These are phyloP conservation scores for Pseudohyphozyma bogoriensis DNA, from an alignment of 768 basidiomycete species.

Conservation along the genomic window DNA sequence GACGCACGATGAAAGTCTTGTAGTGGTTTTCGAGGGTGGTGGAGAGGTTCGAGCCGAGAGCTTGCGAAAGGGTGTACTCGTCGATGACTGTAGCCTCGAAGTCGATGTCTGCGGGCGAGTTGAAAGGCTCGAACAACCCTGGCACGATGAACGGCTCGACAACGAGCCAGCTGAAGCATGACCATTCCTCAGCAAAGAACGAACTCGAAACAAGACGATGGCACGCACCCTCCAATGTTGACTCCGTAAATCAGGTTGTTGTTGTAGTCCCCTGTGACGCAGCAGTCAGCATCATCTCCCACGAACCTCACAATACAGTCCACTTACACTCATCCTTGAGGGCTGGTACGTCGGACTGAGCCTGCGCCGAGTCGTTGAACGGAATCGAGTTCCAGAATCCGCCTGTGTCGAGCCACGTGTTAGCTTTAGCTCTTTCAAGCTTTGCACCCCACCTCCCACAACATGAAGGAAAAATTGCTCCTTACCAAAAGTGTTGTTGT, in stretches of 20 bases:
- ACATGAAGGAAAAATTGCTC: neutral
- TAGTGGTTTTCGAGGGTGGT: slow-evolving; percentile 76
- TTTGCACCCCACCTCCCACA: neutral
- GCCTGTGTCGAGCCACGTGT: slow-evolving; percentile 36
- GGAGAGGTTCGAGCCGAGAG: slow-evolving; percentile 58
- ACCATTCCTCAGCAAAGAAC: neutral
- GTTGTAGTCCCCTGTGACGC: slow-evolving; percentile 37
- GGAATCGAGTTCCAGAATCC: slow-evolving; percentile 83
- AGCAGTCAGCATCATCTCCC: slow-evolving; percentile 54
- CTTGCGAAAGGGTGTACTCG: slow-evolving; percentile 69
- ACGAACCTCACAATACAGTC: neutral
- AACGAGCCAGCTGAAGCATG: slow-evolving; percentile 66
- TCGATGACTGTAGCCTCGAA: slow-evolving; percentile 53
- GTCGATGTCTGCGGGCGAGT: slow-evolving; percentile 27
- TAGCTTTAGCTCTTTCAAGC: neutral
- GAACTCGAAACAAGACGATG: neutral
- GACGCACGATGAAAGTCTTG: slow-evolving; percentile 62
- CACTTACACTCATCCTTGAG: slow-evolving; percentile 71
- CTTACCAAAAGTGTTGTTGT: slow-evolving; percentile 58
- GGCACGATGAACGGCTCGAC: slow-evolving; percentile 62
- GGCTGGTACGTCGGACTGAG: slow-evolving; percentile 73
- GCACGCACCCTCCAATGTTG: slow-evolving; percentile 30
- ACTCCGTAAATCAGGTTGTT: slow-evolving; percentile 28
- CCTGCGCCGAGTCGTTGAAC: slow-evolving; percentile 66
- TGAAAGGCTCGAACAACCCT: slow-evolving; percentile 43